Evolutionary conservation across 164 flowering plant genomes (phyloP).

Genomic region (Akebia trifoliata): DNA sequence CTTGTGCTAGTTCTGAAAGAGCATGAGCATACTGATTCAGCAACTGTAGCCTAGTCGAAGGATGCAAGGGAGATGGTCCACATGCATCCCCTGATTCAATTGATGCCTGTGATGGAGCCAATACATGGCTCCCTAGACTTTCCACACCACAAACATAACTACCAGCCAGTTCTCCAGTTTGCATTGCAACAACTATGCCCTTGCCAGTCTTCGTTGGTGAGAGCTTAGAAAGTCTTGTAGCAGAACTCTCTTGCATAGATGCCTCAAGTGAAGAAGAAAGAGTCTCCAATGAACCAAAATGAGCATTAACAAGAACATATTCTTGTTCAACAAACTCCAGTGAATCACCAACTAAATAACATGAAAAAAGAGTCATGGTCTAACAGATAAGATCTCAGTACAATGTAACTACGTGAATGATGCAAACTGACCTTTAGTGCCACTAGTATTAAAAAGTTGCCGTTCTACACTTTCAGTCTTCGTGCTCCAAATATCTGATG

Average conservation of each 20-base stretch:
- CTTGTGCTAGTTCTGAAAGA: conserved; percentile 37
- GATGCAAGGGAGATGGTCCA: conserved; percentile 28
- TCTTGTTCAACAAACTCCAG: conserved; percentile 48
- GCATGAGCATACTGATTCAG: conserved; percentile 34
- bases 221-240: conserved; percentile 11
- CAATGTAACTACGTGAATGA: too few relatives aligned
- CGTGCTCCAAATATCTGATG: too few relatives aligned
- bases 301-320: conserved; percentile 54
- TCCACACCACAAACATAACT: conserved; percentile 18
- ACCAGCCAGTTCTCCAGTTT: conserved; percentile 15
- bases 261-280: conserved; percentile 33
- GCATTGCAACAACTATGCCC: conserved; percentile 11
- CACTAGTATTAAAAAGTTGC: too few relatives aligned
- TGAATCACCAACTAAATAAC: conserved; percentile 40
- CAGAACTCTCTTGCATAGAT: conserved; percentile 27
- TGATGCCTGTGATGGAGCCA: conserved; percentile 20
- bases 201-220: conserved; percentile 21
- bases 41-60: conserved; percentile 36
- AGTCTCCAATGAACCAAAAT: conserved; percentile 34
- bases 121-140: conserved; percentile 10
- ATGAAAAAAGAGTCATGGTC: too few relatives aligned
- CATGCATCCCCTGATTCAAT: conserved; percentile 25
- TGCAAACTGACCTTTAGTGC: too few relatives aligned
- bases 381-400: too few relatives aligned
- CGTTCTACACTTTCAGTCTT: too few relatives aligned